Evolutionary conservation across 306 rosid genomes (phyloP).

Genomic region (Cicer arietinum): DNA sequence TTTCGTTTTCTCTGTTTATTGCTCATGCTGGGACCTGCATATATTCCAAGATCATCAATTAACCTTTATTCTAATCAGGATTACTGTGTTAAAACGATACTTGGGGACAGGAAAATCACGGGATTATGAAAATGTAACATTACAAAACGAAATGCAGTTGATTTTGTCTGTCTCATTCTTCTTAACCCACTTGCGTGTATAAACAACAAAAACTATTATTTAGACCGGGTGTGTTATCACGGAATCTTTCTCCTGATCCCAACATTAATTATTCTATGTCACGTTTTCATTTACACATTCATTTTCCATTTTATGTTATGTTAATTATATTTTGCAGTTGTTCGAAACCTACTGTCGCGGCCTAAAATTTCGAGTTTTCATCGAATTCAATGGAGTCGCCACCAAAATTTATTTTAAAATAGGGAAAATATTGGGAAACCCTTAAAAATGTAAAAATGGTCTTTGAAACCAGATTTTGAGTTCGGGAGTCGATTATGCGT

Average conservation of each 20-base stretch:
- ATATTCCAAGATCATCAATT: slow-evolving; percentile 44
- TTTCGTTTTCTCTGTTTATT: background rate
- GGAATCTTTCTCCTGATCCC: slow-evolving; percentile 29
- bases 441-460: no score
- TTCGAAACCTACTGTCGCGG: no score
- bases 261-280: slow-evolving; percentile 4
- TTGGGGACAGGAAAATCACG: slow-evolving; percentile 56
- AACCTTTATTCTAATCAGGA: slow-evolving; percentile 36
- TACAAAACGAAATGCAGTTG: slow-evolving; percentile 41
- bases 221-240: slow-evolving; percentile 15
- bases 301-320: background rate
- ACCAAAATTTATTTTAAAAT: no score
- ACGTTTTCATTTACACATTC: slow-evolving; percentile 15
- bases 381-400: no score
- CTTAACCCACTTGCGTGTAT: slow-evolving; percentile 12
- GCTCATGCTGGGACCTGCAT: slow-evolving; percentile 45
- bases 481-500: no score
- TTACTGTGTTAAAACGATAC: slow-evolving; percentile 49
- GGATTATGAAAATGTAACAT: slow-evolving; percentile 49
- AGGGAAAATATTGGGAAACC: no score
- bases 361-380: no score
- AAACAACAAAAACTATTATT: slow-evolving; percentile 28
- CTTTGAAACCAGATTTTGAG: no score
- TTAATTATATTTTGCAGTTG: background rate
- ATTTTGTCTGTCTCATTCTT: slow-evolving; percentile 49